A percentile compares a stretch with the other conserved stretches of the same genome.
phyloP scores from a whole-genome alignment of 441 rosid genomes.

The Bruguiera hainesii region DNA sequence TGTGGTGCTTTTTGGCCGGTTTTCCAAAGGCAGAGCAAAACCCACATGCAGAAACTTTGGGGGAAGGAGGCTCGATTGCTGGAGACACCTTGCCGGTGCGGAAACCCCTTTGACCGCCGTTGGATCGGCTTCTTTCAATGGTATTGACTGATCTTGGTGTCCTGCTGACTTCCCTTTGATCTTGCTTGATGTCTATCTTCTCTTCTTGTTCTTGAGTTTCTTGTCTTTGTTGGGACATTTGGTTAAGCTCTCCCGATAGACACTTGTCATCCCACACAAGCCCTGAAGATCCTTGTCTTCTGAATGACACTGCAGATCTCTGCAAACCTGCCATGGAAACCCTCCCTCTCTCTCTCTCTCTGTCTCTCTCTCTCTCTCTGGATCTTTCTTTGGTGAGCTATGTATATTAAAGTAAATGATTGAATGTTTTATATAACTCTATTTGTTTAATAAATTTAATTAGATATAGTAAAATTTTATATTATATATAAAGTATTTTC shows the following conservation, averaged over 20 bases:
- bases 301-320: conserved; percentile 59
- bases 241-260: conserved; percentile 49
- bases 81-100: conserved; percentile 78
- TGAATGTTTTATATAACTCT: neutral
- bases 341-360: neutral
- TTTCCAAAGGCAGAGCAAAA: conserved; percentile 69
- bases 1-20: conserved; percentile 43
- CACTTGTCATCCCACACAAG: conserved; percentile 67
- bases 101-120: conserved; percentile 58
- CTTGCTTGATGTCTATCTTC: conserved; percentile 25
- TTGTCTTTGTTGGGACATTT: conserved; percentile 15
- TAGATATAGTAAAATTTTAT: too few relatives aligned
- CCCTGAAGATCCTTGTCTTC: conserved; percentile 67
- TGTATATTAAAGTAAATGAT: neutral
- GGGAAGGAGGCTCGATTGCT: conserved; percentile 88
- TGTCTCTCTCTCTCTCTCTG: neutral
- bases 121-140: conserved; percentile 73
- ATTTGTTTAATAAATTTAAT: too few relatives aligned
- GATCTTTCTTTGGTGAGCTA: conserved; percentile 11
- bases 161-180: conserved; percentile 27
- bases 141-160: conserved; percentile 21
- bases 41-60: conserved; percentile 76
- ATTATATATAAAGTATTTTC: too few relatives aligned
- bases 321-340: conserved; percentile 55
- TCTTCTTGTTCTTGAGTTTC: conserved; percentile 13